Percentiles rank a stretch among this genome's conserved stretches.
Evolutionary conservation across 495 filamentous ascomycete species (phyloP).

Genomic region (Penicillium bovifimosum): DNA sequence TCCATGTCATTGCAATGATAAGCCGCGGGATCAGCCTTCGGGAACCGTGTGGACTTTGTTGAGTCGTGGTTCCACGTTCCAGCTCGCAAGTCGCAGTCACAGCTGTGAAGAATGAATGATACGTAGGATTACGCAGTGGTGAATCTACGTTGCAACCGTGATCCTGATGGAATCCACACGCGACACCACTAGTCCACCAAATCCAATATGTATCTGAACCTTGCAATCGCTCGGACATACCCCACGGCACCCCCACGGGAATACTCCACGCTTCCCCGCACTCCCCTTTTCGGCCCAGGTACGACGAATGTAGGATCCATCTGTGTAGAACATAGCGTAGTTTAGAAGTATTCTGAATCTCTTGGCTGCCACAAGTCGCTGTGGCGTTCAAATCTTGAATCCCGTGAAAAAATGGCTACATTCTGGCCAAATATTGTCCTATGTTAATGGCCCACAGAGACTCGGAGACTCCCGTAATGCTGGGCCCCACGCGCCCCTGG

Average conservation of each 20-base stretch:
- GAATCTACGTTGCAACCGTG: not conserved
- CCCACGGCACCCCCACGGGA: not conserved
- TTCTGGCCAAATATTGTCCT: too few relatives aligned
- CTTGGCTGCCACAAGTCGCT: too few relatives aligned
- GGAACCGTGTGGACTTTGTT: conserved; percentile 16
- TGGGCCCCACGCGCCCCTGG: not conserved
- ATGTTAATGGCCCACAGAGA: too few relatives aligned
- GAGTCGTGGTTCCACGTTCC: conserved; percentile 23
- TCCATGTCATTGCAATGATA: too few relatives aligned
- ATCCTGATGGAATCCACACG: not conserved
- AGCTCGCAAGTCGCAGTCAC: conserved; percentile 2
- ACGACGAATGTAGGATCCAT: too few relatives aligned
- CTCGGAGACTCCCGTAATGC: too few relatives aligned
- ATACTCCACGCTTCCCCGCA: not conserved
- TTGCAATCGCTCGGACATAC: not conserved
- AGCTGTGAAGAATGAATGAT: not conserved
- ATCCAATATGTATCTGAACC: too few relatives aligned
- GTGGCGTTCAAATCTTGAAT: too few relatives aligned
- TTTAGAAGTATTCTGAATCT: too few relatives aligned
- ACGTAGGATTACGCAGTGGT: not conserved
- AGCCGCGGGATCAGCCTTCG: too few relatives aligned
- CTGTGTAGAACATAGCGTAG: too few relatives aligned
- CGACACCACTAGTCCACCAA: not conserved
- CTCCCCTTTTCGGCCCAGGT: not conserved
- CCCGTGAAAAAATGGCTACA: too few relatives aligned